phyloP scores from a whole-genome alignment of 495 filamentous ascomycete genomes.

The Viridothelium virens region DNA sequence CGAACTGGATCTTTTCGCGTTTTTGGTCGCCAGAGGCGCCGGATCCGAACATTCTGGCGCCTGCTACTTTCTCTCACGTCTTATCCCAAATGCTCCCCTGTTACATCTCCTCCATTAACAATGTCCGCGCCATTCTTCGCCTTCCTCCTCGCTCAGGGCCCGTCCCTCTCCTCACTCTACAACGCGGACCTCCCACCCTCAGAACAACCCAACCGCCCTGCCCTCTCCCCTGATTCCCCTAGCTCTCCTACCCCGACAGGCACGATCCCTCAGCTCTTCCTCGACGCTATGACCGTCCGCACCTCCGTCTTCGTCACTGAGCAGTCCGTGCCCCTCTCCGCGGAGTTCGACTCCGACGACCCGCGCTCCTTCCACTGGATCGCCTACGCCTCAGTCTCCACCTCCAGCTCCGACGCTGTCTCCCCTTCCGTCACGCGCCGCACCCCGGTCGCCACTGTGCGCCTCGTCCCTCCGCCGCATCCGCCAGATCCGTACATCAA shows the following conservation, averaged over 20 bases:
- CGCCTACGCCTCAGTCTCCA: slow-evolving; percentile 52
- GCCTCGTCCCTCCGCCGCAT: slow-evolving; percentile 72
- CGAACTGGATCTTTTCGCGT: no score
- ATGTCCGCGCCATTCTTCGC: slow-evolving; percentile 32
- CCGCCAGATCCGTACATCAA: slow-evolving; percentile 47
- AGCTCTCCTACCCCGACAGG: slow-evolving; percentile 21
- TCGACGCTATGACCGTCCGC: slow-evolving; percentile 71
- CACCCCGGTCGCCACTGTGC: slow-evolving; percentile 61
- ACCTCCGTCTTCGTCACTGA: slow-evolving; percentile 69
- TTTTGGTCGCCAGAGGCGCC: no score
- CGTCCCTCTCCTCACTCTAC: slow-evolving; percentile 38
- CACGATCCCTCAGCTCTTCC: slow-evolving; percentile 54
- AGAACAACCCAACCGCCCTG: slow-evolving; percentile 39
- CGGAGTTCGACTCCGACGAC: slow-evolving; percentile 78
- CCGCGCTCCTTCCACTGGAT: slow-evolving; percentile 74
- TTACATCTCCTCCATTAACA: not conserved
- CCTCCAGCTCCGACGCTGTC: slow-evolving; percentile 21
- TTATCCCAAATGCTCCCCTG: not conserved
- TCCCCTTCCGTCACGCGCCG: slow-evolving; percentile 31
- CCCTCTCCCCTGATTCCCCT: slow-evolving; percentile 28
- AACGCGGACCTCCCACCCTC: slow-evolving; percentile 34
- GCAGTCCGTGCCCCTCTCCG: slow-evolving; percentile 56
- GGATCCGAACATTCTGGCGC: no score
- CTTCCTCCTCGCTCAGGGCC: slow-evolving; percentile 40
- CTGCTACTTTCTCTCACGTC: not conserved